Conservation (phyloP, 2,329 filamentous ascomycete species). For the Fusarium fujikuroi region DNA sequence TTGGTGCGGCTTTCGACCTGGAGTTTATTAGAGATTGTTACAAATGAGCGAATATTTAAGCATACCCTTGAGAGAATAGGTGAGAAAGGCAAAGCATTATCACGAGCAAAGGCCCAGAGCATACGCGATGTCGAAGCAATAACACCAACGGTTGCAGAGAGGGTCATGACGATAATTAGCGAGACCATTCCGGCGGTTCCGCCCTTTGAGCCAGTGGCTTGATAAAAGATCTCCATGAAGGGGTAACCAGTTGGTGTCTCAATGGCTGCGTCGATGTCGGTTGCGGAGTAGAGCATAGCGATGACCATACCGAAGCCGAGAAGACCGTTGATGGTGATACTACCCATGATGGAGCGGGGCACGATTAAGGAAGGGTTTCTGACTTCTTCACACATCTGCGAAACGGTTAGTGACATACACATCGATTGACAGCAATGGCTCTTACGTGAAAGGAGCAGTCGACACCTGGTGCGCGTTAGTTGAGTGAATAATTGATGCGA, state of each 20-base stretch:
- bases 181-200: slow-evolving; percentile 37
- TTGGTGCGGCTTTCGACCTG: slow-evolving; percentile 37
- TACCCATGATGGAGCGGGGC: slow-evolving; percentile 39
- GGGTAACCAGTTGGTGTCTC: slow-evolving; percentile 38
- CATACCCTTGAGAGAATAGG: slow-evolving; percentile 27
- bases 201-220: slow-evolving; percentile 33
- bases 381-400: slow-evolving; percentile 41
- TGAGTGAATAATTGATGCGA: fast-evolving
- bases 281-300: slow-evolving; percentile 40
- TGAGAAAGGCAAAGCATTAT: slow-evolving; percentile 37
- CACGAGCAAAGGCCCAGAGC: slow-evolving; percentile 39
- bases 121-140: slow-evolving; percentile 41
- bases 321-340: slow-evolving; percentile 33
- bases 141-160: slow-evolving; percentile 39
- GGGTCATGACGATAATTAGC: slow-evolving; percentile 36
- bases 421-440: fast-evolving
- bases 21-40: not conserved
- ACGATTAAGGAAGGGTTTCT: slow-evolving; percentile 36
- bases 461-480: slow-evolving; percentile 24
- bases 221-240: slow-evolving; percentile 40
- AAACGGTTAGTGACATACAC: not conserved
- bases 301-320: slow-evolving; percentile 40
- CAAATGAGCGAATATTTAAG: fast-evolving
- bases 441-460: slow-evolving; percentile 42
- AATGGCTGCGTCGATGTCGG: slow-evolving; percentile 37